These are phyloP conservation scores for Phaeotremella skinneri DNA, from an alignment of 768 basidiomycete genomes.

Conservation along the genomic window DNA sequence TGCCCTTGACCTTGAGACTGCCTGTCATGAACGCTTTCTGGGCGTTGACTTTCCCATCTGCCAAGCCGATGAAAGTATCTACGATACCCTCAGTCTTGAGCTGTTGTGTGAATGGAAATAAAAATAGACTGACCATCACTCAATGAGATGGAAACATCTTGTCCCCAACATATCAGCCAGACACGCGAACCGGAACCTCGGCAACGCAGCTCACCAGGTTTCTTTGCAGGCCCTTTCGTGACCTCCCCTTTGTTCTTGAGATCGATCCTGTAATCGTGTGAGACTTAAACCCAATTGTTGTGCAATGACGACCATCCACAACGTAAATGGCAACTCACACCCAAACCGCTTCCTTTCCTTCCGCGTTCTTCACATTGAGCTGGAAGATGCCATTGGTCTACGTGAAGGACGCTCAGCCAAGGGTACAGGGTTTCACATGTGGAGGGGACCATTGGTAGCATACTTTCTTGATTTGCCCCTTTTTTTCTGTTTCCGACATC, in stretches of 20 bases:
- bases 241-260: constrained; percentile 62
- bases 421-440: constrained; percentile 12
- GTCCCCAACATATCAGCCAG: constrained; percentile 61
- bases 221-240: constrained; percentile 42
- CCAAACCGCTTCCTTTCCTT: constrained; percentile 73
- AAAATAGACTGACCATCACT: constrained; percentile 50
- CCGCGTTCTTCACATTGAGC: constrained; percentile 70
- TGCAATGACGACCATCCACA: neutral
- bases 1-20: constrained; percentile 66
- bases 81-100: neutral
- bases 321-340: constrained; percentile 24
- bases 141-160: constrained; percentile 78
- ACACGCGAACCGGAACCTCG: neutral
- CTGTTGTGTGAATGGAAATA: neutral
- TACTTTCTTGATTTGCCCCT: constrained; percentile 51
- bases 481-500: constrained; percentile 50
- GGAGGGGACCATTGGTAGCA: constrained; percentile 9
- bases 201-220: constrained; percentile 35
- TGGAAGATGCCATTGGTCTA: constrained; percentile 88
- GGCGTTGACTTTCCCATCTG: constrained; percentile 66
- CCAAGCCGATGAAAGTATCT: constrained; percentile 67
- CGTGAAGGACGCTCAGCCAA: constrained; percentile 3
- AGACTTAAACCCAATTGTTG: neutral
- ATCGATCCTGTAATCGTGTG: constrained; percentile 66
- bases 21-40: constrained; percentile 97